Base-by-base conservation (phyloP, 2,329 filamentous ascomycete species). In the Xylaria sp. region DNA sequence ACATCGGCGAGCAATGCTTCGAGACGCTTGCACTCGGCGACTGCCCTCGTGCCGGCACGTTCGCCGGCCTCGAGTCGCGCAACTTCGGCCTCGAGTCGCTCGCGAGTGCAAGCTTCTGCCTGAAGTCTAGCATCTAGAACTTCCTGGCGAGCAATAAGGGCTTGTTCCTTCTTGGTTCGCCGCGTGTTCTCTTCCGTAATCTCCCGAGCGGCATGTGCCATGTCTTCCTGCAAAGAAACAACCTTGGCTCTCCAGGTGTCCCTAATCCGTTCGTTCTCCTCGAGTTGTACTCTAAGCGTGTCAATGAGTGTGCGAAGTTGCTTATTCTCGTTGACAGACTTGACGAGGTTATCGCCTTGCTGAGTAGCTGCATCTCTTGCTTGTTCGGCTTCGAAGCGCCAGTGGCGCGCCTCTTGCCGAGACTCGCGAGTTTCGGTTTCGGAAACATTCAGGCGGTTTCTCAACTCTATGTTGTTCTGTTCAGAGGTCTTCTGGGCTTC, bases 201-300 rank as follows among this genome's bases (percentile, higher is more conserved):
- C 63, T 96, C 88, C 52, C 85, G 85, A 56, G 90, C 87, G 53
- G 91, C 90, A 58, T 80, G 80, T 37, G 86, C 83, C 88, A 97
- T 93, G 67, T 97, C 91, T 64, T 91, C 84, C 74, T 97, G 92
- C 46, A 99, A 79, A 61, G 86, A 86, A 67, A 93, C 85, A 69
- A 97, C 89, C 74, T 94, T 96, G 72, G 80, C 80, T 66, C 91
- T 88, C 83, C 95, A 92, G 62, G 82, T 86, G 71, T 96, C 91
- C 59, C 92, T 88, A 60, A 95, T 83, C 64, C 88, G 86, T 70
- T 92, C 86, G 69, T 91, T 93, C 76, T 96, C 92, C 69, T 94
- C 87, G 48, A 94, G 84, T 71, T 96, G 92, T 51, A 83, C 83
- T 63, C 87, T 85, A 58, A 96, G 80, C 19, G 86, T 87, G 62